Base-by-base conservation (phyloP, 345 rosid species). In the Excoecaria cochinchinensis region DNA sequence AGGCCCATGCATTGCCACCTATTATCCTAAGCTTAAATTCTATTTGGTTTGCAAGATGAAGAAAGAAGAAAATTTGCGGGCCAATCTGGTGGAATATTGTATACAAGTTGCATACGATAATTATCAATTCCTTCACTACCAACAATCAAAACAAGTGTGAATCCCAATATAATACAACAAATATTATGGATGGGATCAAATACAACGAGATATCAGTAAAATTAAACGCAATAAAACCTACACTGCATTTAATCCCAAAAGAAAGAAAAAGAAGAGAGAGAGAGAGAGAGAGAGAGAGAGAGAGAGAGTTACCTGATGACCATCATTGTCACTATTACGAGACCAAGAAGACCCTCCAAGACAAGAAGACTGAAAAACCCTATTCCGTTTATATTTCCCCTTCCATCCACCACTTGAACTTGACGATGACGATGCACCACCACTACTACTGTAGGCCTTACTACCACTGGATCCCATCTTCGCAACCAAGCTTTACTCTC, bases 391-490 rank as follows among this genome's bases (percentile, higher is more conserved):
- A 39, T 90, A 82, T 75, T 80, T 87, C 71, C 86, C 85, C 64
- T 85, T 84, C 53, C 86, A 71, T 39, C 75, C 80, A 63, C 77
- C n/a, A 63, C 69, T 61, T 42, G 82, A 76, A 50, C 74, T 16
- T 15, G 81, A 77, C 19, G 79, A 73, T 47, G 85, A 72, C 48
- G 91, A 42, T 5, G 84, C 76, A 24, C 84, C 82, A 31, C 78
- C 76, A 67, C 78, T 31, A 67, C 78, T 31, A 31, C 31, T 76
- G 67, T 72, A 80, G 55, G 82, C 82, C 75, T 91, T 94, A 72
- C 98, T 94, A 48, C 95, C 87, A 62, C 89, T 81, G 70, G 97
- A 89, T 83, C 98, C 97, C 98, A 94, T 92, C 44, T 47, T 48
- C 16, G 14, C 69, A n/a, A 52, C 68, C 39, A 62, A 10, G 5